phyloP scores from a whole-genome alignment of 2,329 filamentous ascomycete genomes.

The Fusarium mangiferae region DNA sequence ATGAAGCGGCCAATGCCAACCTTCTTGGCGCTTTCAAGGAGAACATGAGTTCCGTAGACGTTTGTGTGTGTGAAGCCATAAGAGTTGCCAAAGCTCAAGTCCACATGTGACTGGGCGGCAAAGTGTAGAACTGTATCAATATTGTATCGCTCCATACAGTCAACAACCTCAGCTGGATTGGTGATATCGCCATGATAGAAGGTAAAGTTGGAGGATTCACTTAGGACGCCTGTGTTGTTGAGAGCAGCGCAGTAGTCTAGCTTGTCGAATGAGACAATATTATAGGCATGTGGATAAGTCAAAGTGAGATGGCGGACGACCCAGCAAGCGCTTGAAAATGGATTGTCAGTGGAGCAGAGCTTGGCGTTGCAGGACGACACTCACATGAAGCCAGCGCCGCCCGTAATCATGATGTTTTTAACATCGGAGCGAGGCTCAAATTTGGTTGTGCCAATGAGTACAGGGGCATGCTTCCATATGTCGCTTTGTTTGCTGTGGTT shows the following conservation, averaged over 20 bases:
- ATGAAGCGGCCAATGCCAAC: slow-evolving; percentile 78
- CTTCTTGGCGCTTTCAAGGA: slow-evolving; percentile 80
- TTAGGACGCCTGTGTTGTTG: slow-evolving; percentile 79
- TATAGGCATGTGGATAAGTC: slow-evolving; percentile 79
- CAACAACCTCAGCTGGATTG: slow-evolving; percentile 74
- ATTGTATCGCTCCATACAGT: slow-evolving; percentile 74
- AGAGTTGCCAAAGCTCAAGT: slow-evolving; percentile 84
- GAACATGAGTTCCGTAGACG: slow-evolving; percentile 84
- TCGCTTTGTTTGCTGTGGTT: slow-evolving; percentile 59
- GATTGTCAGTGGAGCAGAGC: slow-evolving; percentile 33
- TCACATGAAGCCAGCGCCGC: slow-evolving; percentile 87
- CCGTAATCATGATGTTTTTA: slow-evolving; percentile 85
- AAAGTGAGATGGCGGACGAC: slow-evolving; percentile 80
- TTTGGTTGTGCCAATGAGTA: slow-evolving; percentile 75
- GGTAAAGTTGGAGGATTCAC: slow-evolving; percentile 75
- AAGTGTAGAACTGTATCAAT: slow-evolving; percentile 88
- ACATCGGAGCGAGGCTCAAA: slow-evolving; percentile 76
- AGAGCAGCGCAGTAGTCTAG: slow-evolving; percentile 84
- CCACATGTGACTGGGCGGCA: slow-evolving; percentile 86
- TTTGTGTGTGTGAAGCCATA: slow-evolving; percentile 85
- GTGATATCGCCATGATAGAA: slow-evolving; percentile 86
- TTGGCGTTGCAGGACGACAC: slow-evolving; percentile 45
- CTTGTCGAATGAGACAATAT: slow-evolving; percentile 85
- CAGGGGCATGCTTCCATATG: slow-evolving; percentile 76
- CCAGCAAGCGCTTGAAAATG: slow-evolving; percentile 75